These are phyloP conservation scores for Sinapis alba DNA, from an alignment of 441 rosid species.

Conservation along the genomic window DNA sequence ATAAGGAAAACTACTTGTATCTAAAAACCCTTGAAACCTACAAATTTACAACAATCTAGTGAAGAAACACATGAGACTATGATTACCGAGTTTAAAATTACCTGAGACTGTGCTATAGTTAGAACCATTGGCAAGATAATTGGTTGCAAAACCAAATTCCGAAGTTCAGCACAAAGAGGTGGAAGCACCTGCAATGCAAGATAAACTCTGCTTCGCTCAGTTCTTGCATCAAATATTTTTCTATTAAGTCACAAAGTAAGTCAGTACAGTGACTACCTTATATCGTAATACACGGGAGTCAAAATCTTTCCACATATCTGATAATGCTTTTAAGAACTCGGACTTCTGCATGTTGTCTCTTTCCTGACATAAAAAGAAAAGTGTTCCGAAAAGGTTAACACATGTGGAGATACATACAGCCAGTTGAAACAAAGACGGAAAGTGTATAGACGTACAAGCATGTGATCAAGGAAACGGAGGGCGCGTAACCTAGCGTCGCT, in stretches of 20 bases:
- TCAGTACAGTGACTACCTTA: slow-evolving; percentile 59
- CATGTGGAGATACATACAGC: slow-evolving; percentile 37
- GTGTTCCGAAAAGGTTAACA: background rate
- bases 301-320: slow-evolving; percentile 99
- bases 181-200: slow-evolving; percentile 76
- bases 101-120: slow-evolving; percentile 97
- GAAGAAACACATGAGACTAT: background rate
- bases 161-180: slow-evolving; percentile 94
- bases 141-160: slow-evolving; percentile 97
- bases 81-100: slow-evolving; percentile 13
- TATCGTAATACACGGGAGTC: slow-evolving; percentile 94
- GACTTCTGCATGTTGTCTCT: slow-evolving; percentile 99
- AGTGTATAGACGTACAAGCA: slow-evolving; percentile 62
- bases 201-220: slow-evolving; percentile 24
- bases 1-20: background rate
- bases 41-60: background rate
- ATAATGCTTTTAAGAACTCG: slow-evolving; percentile 92
- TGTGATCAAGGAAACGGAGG: slow-evolving; percentile 94
- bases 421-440: slow-evolving; percentile 58
- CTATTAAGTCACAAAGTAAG: background rate
- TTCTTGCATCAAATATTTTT: background rate
- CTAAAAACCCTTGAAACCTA: background rate
- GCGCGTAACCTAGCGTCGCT: slow-evolving; percentile 95
- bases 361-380: slow-evolving; percentile 60
- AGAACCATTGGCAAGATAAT: slow-evolving; percentile 97